Base-by-base conservation (phyloP, 139 green algal genomes). In the Protoeuglena noctilucae region DNA sequence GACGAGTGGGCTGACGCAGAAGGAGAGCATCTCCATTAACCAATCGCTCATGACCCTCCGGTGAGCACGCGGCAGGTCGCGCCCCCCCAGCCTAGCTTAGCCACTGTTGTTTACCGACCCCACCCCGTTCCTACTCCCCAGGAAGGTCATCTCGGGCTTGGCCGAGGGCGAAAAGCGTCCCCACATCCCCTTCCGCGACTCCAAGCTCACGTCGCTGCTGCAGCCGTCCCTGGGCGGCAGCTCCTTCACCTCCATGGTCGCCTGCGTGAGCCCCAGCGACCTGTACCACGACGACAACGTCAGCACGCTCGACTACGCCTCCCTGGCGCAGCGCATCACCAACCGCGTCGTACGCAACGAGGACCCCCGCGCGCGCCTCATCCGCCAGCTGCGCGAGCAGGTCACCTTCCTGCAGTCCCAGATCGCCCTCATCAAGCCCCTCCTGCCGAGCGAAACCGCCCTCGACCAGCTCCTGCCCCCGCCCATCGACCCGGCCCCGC, bases 21-120 rank as follows among this genome's bases (percentile, higher is more conserved):
- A 76, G 26, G 72, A 80, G 64, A 60, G 46, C 23, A 59, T 80
- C 2, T 56, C 60, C 34, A 80, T 80, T 67, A 80, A 80, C 68
- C 73, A 80, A 56, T 76, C 67, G 12, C 65, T 80, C 4, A 70
- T 80, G 43, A 71, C 72, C 0, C 53, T 80, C 17, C 56, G 72
- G 0, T n/a, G n/a, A n/a, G n/a, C n/a, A n/a, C n/a, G n/a, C n/a
- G n/a, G n/a, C 65, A 79, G 52, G 66, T 66, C 52, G 48, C 17
- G n/a, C 46, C 46, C 14, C n/a, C 16, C 46, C 46, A 16, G 39
- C 39, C 39, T 16, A 14, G 5, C 43, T n/a, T 50, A 18, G 23
- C 43, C 43, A 9, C 43, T 50, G 19, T 50, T n/a, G 25, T 50
- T 50, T n/a, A 7, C 18, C 43, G 4, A 18, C 12, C 5, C 43